These are phyloP conservation scores for Phyllosticta citribraziliensis DNA, from an alignment of 2,329 filamentous ascomycete species.

Conservation along the genomic window DNA sequence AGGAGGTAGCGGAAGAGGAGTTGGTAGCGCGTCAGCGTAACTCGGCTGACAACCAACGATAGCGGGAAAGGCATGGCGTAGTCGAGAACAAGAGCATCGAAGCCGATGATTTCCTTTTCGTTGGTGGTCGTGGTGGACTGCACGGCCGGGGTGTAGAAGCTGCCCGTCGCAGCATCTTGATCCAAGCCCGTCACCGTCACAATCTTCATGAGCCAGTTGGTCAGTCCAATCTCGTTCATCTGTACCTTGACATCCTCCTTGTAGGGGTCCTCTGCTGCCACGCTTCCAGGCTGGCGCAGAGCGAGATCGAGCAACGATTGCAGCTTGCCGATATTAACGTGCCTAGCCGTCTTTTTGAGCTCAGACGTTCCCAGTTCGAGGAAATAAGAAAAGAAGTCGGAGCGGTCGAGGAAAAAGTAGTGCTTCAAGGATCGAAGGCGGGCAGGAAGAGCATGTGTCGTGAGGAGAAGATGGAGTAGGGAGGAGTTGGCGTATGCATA, in stretches of 20 bases:
- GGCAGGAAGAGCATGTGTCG: conserved; percentile 81
- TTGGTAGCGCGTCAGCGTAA: conserved; percentile 95
- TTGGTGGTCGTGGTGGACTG: conserved; percentile 42
- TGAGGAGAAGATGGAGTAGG: conserved; percentile 79
- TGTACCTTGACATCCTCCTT: conserved; percentile 97
- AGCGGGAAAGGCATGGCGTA: conserved; percentile 92
- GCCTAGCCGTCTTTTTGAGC: conserved; percentile 77
- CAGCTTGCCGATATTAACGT: conserved; percentile 84
- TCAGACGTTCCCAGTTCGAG: conserved; percentile 85
- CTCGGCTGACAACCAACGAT: conserved; percentile 88
- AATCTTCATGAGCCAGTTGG: conserved; percentile 88
- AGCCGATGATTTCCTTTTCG: conserved; percentile 80
- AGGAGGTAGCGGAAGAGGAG: conserved; percentile 90
- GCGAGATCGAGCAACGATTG: conserved; percentile 94
- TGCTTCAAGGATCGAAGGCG: conserved; percentile 88
- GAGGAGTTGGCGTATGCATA: conserved; percentile 95
- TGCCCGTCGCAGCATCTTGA: conserved; percentile 56
- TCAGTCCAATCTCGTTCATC: conserved; percentile 90
- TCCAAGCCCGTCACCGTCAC: conserved; percentile 95
- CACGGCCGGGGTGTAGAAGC: conserved; percentile 57
- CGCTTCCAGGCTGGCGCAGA: conserved; percentile 87
- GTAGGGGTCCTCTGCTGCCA: conserved; percentile 89
- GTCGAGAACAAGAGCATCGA: conserved; percentile 87
- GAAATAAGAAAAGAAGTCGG: conserved; percentile 97
- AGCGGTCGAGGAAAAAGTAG: conserved; percentile 97